phyloP scores from a whole-genome alignment of 176 grass and related monocot genomes.

The Oryza officinalis region DNA sequence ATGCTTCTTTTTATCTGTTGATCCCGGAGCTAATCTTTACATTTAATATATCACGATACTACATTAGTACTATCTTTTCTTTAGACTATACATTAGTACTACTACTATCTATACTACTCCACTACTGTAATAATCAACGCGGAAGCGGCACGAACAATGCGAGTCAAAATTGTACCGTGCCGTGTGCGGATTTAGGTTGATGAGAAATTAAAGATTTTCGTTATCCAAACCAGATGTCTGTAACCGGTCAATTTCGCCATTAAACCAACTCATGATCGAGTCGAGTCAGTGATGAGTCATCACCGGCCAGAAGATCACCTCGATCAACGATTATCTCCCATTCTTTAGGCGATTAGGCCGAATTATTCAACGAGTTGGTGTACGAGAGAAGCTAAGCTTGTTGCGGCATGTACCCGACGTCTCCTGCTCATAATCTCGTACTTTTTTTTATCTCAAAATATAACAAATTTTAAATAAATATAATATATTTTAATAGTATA shows the following conservation, averaged over 20 bases:
- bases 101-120: no score
- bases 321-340: background rate
- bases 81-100: no score
- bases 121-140: background rate
- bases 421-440: background rate
- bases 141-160: background rate
- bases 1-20: background rate
- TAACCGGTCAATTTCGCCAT: background rate
- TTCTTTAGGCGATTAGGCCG: background rate
- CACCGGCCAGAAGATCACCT: background rate
- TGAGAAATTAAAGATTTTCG: background rate
- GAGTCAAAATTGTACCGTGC: background rate
- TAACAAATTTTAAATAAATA: no score
- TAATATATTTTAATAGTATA: no score
- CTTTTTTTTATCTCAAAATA: no score
- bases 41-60: no score
- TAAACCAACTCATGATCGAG: background rate
- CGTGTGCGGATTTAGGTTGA: background rate
- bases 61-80: no score
- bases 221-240: background rate
- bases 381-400: background rate
- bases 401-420: background rate
- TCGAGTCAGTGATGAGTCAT: conserved; percentile 32
- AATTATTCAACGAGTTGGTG: background rate
- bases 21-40: background rate